Base-by-base conservation (phyloP, 805 yeast genomes). In the Myxozyma vanderwaltii region DNA sequence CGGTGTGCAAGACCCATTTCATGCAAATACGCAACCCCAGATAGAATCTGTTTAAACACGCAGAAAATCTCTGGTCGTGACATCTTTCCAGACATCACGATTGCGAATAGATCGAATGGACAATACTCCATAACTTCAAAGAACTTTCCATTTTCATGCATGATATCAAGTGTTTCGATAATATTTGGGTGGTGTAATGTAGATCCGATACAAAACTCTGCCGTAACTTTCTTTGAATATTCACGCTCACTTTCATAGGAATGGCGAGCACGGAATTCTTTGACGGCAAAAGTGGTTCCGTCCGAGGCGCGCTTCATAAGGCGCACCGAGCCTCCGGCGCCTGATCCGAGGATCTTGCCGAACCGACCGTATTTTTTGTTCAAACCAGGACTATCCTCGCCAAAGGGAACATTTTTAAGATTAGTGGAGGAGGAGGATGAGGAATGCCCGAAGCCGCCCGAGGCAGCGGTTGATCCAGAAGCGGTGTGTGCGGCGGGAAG, bases 261-360 rank as follows among this genome's bases (percentile, higher is more conserved):
- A 57, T 81, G 76, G 67, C 85, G 84, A 8, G 86, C 75, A 61
- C 96, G 79, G 72, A 92, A 91, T 72, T 89, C 88, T 75, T 91
- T 91, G 54, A 92, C 88, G 0, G 98, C 98, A 74, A 82, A 90
- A 3, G 89, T 71, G 61, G 82, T 79, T 24, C 82, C 81, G 64
- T 85, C 85, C 0, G 81, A 71, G 31, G 82, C 78, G 53, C 87
- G 81, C 59, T 83, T 82, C 59, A 91, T 86, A 54, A 89, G 79
- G 43, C 87, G 81, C n/a, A 91, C 98, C 0, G 94, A 86, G 1
- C 98, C 97, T 24, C 96, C 91, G 1, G 97, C 97, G 13, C 98
- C 98, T 58, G 91, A 84, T 23, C 98, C 98, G 51, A 90, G 76
- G 23, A 86, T 77, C 63, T 81, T 81, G 12, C 95, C 95, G 1